A percentile compares a stretch with the other conserved stretches of the same genome.
These are phyloP conservation scores for Dothistroma pini DNA, from an alignment of 2,329 filamentous ascomycete genomes.

Conservation along the genomic window DNA sequence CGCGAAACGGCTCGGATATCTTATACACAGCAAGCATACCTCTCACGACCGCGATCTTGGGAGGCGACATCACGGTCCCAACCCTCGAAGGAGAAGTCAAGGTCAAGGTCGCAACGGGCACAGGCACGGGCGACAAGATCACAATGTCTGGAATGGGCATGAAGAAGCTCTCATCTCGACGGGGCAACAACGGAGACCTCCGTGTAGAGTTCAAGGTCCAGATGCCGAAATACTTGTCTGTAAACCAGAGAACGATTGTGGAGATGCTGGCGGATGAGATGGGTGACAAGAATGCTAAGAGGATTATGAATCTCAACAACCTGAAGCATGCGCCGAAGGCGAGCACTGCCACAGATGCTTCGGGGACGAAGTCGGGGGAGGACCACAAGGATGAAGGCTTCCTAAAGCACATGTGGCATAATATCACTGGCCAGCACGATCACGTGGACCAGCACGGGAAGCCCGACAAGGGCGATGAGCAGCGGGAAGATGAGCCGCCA, in stretches of 20 bases:
- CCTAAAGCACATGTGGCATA: constrained; percentile 90
- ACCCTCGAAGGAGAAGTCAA: constrained; percentile 88
- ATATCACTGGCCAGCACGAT: constrained; percentile 69
- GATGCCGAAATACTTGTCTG: constrained; percentile 91
- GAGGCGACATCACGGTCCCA: constrained; percentile 83
- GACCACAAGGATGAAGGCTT: constrained; percentile 81
- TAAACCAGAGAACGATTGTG: constrained; percentile 86
- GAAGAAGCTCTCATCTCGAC: constrained; percentile 70
- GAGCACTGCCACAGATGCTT: constrained; percentile 41
- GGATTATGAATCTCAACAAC: constrained; percentile 74
- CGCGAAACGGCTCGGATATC: constrained; percentile 80
- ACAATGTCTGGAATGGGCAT: constrained; percentile 90
- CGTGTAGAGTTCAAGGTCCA: constrained; percentile 90
- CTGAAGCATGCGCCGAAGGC: constrained; percentile 40
- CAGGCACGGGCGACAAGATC: constrained; percentile 86
- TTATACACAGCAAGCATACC: constrained; percentile 89
- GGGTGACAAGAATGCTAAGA: constrained; percentile 84
- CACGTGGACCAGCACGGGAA: constrained; percentile 20
- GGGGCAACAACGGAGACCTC: constrained; percentile 71
- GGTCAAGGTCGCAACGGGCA: constrained; percentile 86
- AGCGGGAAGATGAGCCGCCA: constrained; percentile 31
- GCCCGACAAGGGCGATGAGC: constrained; percentile 16
- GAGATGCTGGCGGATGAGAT: constrained; percentile 98
- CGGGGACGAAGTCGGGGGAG: constrained; percentile 28
- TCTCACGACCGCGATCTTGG: constrained; percentile 86